phyloP scores from a whole-genome alignment of 1,284 basidiomycete species.

The Cryptococcus wingfieldii region DNA sequence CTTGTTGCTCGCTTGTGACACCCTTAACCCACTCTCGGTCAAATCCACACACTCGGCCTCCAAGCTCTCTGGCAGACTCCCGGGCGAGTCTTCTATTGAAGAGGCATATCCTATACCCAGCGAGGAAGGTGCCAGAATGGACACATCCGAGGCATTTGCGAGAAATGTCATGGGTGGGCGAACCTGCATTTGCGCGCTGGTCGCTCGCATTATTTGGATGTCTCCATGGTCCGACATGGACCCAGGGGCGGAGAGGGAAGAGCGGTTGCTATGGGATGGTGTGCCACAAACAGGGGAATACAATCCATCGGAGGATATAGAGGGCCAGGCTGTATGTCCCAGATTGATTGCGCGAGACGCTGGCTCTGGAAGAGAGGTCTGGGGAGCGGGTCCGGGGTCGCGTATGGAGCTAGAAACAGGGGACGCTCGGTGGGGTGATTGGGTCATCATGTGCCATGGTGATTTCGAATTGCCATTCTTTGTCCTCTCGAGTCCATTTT shows the following conservation, averaged over 20 bases:
- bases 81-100: constrained; percentile 4
- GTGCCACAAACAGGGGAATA: constrained; percentile 8
- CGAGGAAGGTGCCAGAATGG: constrained; percentile 19
- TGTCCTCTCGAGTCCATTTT: not conserved
- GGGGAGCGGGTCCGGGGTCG: constrained; percentile 9
- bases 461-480: not conserved
- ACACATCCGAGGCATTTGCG: constrained; percentile 10
- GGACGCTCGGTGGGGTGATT: constrained; percentile 18
- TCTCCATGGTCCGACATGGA: not conserved
- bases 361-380: constrained; percentile 2
- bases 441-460: not conserved
- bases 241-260: not conserved
- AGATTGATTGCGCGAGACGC: constrained; percentile 18
- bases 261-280: not conserved
- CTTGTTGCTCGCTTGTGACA: not conserved
- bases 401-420: constrained; percentile 5
- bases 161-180: not conserved
- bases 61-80: constrained; percentile 19
- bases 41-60: constrained; percentile 26
- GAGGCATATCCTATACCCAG: constrained; percentile 19
- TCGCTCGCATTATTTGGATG: constrained; percentile 2
- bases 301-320: constrained; percentile 3
- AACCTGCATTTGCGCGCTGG: not conserved
- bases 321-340: constrained; percentile 11
- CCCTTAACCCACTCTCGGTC: constrained; percentile 9